A percentile compares a stretch with the other conserved stretches of the same genome.
phyloP scores from a whole-genome alignment of 2,329 filamentous ascomycete species.

The Parasarocladium wereldwijsianum region DNA sequence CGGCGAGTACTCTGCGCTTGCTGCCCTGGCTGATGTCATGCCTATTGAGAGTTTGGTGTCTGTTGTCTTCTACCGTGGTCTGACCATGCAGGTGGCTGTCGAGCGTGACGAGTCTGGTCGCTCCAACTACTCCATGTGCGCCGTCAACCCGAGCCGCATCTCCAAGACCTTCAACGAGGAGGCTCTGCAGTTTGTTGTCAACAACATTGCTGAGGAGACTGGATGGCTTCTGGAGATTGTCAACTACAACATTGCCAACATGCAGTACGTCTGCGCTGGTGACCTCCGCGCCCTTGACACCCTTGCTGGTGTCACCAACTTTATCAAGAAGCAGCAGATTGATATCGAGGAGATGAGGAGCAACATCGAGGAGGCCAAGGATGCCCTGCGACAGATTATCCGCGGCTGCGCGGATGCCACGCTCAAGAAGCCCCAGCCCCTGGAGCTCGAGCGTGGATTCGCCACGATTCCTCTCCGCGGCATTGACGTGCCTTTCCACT shows the following conservation, averaged over 20 bases:
- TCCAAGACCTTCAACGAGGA: slow-evolving; percentile 98
- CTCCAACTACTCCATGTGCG: slow-evolving; percentile 98
- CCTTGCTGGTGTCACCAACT: slow-evolving; percentile 74
- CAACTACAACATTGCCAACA: slow-evolving; percentile 78
- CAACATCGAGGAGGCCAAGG: slow-evolving; percentile 82
- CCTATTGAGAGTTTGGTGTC: slow-evolving; percentile 98
- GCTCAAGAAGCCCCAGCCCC: slow-evolving; percentile 70
- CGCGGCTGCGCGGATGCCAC: slow-evolving; percentile 76
- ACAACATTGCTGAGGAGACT: slow-evolving; percentile 86
- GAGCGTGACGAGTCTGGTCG: slow-evolving; percentile 86
- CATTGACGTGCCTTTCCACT: slow-evolving; percentile 98
- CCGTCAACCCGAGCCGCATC: slow-evolving; percentile 95
- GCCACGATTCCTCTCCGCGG: slow-evolving; percentile 93
- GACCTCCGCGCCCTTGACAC: slow-evolving; percentile 59
- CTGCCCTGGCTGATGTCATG: slow-evolving; percentile 94
- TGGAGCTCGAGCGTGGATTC: slow-evolving; percentile 87
- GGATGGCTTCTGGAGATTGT: slow-evolving; percentile 97
- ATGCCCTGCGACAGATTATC: slow-evolving; percentile 82
- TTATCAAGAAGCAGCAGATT: slow-evolving; percentile 90
- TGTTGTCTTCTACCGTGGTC: slow-evolving; percentile 95
- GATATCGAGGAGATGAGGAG: slow-evolving; percentile 90
- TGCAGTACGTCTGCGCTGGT: slow-evolving; percentile 61
- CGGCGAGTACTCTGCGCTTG: slow-evolving; percentile 94
- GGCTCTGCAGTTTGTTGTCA: slow-evolving; percentile 90
- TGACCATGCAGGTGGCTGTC: slow-evolving; percentile 98